Evolutionary conservation across 495 filamentous ascomycete genomes (phyloP).

Genomic region (Hypoxylon cercidicola): DNA sequence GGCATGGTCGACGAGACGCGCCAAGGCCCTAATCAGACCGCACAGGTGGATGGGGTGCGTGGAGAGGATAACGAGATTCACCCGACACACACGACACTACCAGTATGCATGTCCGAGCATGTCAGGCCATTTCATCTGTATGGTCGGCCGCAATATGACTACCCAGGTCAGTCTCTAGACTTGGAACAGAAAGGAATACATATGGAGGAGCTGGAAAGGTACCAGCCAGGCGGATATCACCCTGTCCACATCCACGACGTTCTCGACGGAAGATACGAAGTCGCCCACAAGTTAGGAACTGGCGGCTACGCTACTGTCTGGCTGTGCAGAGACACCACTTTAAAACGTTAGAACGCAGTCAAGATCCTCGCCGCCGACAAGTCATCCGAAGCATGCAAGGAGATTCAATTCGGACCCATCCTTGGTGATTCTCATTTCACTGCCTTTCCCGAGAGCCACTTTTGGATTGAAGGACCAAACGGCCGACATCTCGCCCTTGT

Average conservation of each 20-base stretch:
- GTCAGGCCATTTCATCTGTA: no score
- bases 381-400: slow-evolving; percentile 33
- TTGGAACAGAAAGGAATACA: no score
- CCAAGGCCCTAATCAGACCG: no score
- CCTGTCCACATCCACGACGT: slow-evolving; percentile 55
- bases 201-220: slow-evolving; percentile 32
- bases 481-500: slow-evolving; percentile 50
- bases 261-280: slow-evolving; percentile 49
- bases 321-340: slow-evolving; percentile 56
- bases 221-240: slow-evolving; percentile 46
- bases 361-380: slow-evolving; percentile 46
- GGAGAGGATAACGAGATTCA: no score
- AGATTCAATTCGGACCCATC: slow-evolving; percentile 22
- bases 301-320: slow-evolving; percentile 61
- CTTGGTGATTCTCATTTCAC: slow-evolving; percentile 18
- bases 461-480: slow-evolving; percentile 48
- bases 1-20: no score
- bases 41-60: no score
- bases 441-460: slow-evolving; percentile 36
- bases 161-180: no score
- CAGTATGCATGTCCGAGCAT: no score
- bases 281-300: slow-evolving; percentile 60
- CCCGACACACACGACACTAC: no score
- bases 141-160: no score
- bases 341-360: slow-evolving; percentile 36